Conservation (phyloP, 2,329 filamentous ascomycete species). For the Alternaria incomplexa region DNA sequence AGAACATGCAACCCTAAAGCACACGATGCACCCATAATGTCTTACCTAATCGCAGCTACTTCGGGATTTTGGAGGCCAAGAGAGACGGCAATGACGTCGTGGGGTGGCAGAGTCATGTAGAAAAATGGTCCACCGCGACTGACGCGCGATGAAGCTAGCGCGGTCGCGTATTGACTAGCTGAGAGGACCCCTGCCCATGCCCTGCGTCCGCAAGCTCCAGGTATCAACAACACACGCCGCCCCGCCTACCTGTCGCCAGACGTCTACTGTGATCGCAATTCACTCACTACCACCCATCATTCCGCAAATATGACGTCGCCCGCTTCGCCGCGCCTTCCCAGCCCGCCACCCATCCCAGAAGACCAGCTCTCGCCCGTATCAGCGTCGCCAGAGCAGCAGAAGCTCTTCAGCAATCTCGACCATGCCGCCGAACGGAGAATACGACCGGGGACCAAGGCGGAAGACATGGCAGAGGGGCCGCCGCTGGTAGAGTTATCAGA, state of each 20-base stretch:
- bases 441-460: conserved; percentile 88
- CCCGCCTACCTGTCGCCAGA: neutral
- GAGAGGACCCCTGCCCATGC: conserved; percentile 19
- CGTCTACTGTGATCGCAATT: neutral
- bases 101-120: conserved; percentile 10
- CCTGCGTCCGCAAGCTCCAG: conserved; percentile 23
- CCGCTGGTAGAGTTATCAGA: conserved; percentile 85
- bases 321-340: conserved; percentile 86
- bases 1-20: neutral
- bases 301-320: conserved; percentile 32
- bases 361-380: conserved; percentile 85
- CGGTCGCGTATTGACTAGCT: conserved; percentile 1
- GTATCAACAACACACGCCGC: conserved; percentile 19
- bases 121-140: neutral
- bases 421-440: conserved; percentile 82
- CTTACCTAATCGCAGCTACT: neutral
- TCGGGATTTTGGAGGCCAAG: neutral
- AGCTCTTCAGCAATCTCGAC: conserved; percentile 63
- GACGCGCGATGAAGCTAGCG: conserved; percentile 3
- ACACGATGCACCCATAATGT: neutral
- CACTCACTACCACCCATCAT: neutral
- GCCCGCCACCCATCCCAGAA: conserved; percentile 91
- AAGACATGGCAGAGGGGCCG: conserved; percentile 90
- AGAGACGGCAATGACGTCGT: conserved; percentile 9
- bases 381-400: conserved; percentile 65